Conservation (phyloP, 768 basidiomycete species). For the Termitomyces sp. region DNA sequence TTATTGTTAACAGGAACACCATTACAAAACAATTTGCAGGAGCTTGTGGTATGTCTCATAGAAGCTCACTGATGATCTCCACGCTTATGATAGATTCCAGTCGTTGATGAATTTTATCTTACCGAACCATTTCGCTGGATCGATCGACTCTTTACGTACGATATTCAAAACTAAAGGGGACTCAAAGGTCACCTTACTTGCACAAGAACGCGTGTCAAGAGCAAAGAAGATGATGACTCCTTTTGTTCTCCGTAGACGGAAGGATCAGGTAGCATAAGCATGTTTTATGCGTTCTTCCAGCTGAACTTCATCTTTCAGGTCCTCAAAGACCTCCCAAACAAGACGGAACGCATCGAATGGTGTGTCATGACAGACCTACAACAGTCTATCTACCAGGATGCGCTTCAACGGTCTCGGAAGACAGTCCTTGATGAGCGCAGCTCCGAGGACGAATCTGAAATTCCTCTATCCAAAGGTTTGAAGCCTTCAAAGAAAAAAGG, state of each 20-base stretch:
- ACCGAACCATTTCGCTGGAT: conserved; percentile 79
- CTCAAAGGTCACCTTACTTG: conserved; percentile 80
- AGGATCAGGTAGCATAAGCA: conserved; percentile 66
- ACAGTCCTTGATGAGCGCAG: conserved; percentile 56
- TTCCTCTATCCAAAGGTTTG: conserved; percentile 20
- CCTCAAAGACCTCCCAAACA: conserved; percentile 87
- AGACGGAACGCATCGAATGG: conserved; percentile 91
- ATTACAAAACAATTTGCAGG: conserved; percentile 87
- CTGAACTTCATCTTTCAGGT: conserved; percentile 47
- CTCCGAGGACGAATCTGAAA: conserved; percentile 20
- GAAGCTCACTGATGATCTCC: background rate
- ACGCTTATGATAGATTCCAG: conserved; percentile 36
- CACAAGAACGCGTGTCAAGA: conserved; percentile 88
- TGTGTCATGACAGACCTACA: conserved; percentile 90
- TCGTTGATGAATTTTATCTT: conserved; percentile 98
- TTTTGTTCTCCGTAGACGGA: conserved; percentile 94
- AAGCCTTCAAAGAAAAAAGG: conserved; percentile 42
- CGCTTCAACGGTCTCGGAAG: conserved; percentile 80
- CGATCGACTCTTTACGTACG: conserved; percentile 76
- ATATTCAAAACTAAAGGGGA: conserved; percentile 99
- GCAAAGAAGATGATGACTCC: conserved; percentile 99
- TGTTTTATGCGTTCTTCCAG: background rate
- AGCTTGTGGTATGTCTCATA: conserved; percentile 65
- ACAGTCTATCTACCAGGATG: conserved; percentile 78
- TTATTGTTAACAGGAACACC: conserved; percentile 94